Evolutionary conservation across 768 basidiomycete species (phyloP).

Genomic region (Termitomyces eurrhizus): DNA sequence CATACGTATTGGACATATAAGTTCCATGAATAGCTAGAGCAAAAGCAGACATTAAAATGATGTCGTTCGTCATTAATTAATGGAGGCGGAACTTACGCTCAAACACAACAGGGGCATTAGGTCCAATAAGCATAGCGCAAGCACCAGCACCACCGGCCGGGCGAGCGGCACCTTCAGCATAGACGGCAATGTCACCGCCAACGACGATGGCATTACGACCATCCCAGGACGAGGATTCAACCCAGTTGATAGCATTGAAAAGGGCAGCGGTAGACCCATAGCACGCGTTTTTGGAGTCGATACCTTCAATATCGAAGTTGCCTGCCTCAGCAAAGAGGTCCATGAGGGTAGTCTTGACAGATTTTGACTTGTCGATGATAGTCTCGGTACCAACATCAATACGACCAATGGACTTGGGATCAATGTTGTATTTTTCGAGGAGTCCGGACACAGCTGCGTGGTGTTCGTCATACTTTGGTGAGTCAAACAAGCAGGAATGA

Average conservation of each 20-base stretch:
- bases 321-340: slow-evolving; percentile 91
- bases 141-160: slow-evolving; percentile 98
- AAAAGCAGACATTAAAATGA: slow-evolving; percentile 11
- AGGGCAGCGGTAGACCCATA: slow-evolving; percentile 98
- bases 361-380: slow-evolving; percentile 99
- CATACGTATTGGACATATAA: slow-evolving; percentile 97
- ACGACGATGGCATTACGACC: slow-evolving; percentile 97
- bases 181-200: slow-evolving; percentile 95
- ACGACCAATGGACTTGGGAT: slow-evolving; percentile 94
- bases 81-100: slow-evolving; percentile 67
- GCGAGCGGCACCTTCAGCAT: slow-evolving; percentile 92
- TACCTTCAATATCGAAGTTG: slow-evolving; percentile 97
- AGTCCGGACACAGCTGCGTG: slow-evolving; percentile 79
- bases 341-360: slow-evolving; percentile 98
- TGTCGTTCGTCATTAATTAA: slow-evolving; percentile 1
- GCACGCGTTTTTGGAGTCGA: slow-evolving; percentile 99
- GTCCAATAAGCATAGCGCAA: slow-evolving; percentile 91
- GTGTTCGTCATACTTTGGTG: not conserved
- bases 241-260: slow-evolving; percentile 99
- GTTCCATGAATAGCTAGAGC: slow-evolving; percentile 86
- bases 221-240: slow-evolving; percentile 95
- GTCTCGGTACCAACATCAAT: slow-evolving; percentile 99
- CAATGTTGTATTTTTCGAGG: slow-evolving; percentile 91
- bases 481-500: slow-evolving; percentile 1
- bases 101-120: slow-evolving; percentile 90